phyloP scores from a whole-genome alignment of 2,329 filamentous ascomycete genomes.

The Colletotrichum tanaceti region DNA sequence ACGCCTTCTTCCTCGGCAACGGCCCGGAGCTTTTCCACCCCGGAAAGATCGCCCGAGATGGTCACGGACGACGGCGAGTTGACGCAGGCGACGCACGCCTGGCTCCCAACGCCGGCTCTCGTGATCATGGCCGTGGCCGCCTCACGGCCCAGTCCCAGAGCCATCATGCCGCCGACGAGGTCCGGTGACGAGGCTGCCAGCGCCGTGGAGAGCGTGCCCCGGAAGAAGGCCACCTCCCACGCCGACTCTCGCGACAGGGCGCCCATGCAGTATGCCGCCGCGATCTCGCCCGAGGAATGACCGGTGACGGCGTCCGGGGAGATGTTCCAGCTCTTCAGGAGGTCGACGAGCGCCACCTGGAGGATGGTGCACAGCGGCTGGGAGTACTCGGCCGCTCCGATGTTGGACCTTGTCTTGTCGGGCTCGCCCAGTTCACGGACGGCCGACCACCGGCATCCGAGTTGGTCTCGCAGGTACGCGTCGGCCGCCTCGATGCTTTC shows the following conservation, averaged over 20 bases:
- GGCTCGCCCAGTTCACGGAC: constrained; percentile 14
- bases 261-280: constrained; percentile 54
- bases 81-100: constrained; percentile 50
- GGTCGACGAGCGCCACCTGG: constrained; percentile 55
- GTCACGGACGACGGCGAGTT: constrained; percentile 65
- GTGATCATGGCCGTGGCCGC: background rate
- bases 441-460: constrained; percentile 43
- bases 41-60: constrained; percentile 59
- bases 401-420: constrained; percentile 40
- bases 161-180: constrained; percentile 1
- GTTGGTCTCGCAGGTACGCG: constrained; percentile 2
- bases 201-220: background rate
- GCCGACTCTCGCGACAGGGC: constrained; percentile 44
- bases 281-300: constrained; percentile 55
- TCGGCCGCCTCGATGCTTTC: background rate
- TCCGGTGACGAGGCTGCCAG: background rate
- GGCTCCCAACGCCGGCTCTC: background rate
- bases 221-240: constrained; percentile 51
- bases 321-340: constrained; percentile 47
- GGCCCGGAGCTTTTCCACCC: constrained; percentile 54
- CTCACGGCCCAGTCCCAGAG: background rate
- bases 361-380: constrained; percentile 57
- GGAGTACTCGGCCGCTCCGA: constrained; percentile 33
- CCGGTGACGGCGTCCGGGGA: constrained; percentile 48
- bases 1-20: constrained; percentile 47